Conservation (phyloP, 257 asterid genomes). For the Nicotiana noctiflora region DNA sequence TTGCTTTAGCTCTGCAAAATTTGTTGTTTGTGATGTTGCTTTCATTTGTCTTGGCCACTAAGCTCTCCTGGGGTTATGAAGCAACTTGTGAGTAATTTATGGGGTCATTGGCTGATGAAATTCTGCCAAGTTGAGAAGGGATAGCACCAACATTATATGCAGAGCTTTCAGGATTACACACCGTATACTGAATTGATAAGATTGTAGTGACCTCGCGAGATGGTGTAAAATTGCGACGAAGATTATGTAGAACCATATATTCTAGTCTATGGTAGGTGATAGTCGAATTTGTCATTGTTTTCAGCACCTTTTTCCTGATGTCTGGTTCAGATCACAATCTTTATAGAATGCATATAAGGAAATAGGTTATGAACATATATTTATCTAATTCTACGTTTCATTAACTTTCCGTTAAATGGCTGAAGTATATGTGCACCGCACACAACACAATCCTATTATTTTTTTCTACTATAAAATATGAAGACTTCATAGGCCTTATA, state of each 20-base stretch:
- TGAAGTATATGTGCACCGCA: not conserved
- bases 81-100: conserved; percentile 4
- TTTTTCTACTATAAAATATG: no score
- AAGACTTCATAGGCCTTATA: not conserved
- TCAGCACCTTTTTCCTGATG: not conserved
- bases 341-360: not conserved
- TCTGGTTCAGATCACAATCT: not conserved
- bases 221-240: not conserved
- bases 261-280: not conserved
- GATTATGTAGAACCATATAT: not conserved
- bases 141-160: not conserved
- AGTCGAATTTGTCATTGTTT: not conserved
- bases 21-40: conserved; percentile 8
- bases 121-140: not conserved
- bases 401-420: not conserved
- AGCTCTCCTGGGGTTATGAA: not conserved
- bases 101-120: not conserved
- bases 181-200: not conserved
- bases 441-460: no score
- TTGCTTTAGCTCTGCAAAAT: not conserved
- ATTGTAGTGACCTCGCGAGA: not conserved
- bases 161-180: not conserved
- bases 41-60: not conserved
- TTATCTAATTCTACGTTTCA: not conserved
- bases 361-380: not conserved